Base-by-base conservation (phyloP, 306 rosid species). In the Vigna hirtella region DNA sequence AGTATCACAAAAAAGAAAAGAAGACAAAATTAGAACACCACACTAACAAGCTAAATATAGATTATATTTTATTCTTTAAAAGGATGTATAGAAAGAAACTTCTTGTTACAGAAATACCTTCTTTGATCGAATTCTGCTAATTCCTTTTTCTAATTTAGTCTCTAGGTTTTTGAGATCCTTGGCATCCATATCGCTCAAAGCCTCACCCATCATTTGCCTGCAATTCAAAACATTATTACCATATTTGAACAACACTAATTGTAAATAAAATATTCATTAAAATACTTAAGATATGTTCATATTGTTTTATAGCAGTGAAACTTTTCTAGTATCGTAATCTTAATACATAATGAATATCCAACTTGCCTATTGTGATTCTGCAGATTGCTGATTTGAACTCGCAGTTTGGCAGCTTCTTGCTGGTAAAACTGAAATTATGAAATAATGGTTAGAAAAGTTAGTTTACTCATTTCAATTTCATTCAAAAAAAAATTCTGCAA, bases 191-290 rank as follows among this genome's bases (percentile, higher is more conserved):
- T 10, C 56, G 81, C 89, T 74, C 69, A 92, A 48, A 48, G 83
- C 42, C 38, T 92, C 98, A 45, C 97, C 98, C 86, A 88, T 50
- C 86, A 88, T 84, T 53, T 84, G 84, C 90, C 98, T 94, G 86
- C 68, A 70, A 22, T 12, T 53, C 72, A 68, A 36, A 17, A 17
- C 22, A 53, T 42, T 57, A 34, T 42, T 36, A 36, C 4, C 38
- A 36, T 11, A 9, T 17, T 59, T 17, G 64, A 28, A 28, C 11
- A 22, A 57, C 15, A 58, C 38, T 58, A 12, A 58, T 12, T 58
- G 2, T 24, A 26, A 57, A 22, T 40, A 40, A 26, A 24, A 26
- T 34, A 57, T 32, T 32, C 2, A 65, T 12, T 36, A 42, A 70
- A 56, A 76, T 55, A 24, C 34, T 66, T 56, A 15, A 45, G 42